phyloP scores from a whole-genome alignment of 139 green algal species.

The Pleodorina starrii region DNA sequence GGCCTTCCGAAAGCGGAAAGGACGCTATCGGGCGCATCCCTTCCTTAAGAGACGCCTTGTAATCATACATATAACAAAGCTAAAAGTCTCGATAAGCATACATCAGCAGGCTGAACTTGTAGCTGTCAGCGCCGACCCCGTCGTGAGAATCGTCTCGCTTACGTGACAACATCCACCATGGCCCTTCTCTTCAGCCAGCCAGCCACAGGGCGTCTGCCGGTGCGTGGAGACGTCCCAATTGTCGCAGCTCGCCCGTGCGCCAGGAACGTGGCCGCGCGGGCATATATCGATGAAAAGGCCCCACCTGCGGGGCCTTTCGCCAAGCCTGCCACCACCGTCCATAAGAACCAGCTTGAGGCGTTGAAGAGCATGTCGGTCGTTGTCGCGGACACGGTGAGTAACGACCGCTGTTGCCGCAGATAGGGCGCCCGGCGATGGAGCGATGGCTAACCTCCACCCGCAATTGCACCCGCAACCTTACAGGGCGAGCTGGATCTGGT shows the following conservation, averaged over 20 bases:
- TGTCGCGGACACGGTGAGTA: conserved; percentile 72
- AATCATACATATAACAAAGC: too few relatives aligned
- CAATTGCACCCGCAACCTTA: too few relatives aligned
- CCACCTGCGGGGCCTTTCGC: not conserved
- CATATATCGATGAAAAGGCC: conserved; percentile 41
- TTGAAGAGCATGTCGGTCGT: conserved; percentile 63
- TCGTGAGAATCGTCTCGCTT: too few relatives aligned
- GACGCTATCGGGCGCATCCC: not conserved
- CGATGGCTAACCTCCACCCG: too few relatives aligned
- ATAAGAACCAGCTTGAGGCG: conserved; percentile 63
- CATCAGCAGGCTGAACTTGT: too few relatives aligned
- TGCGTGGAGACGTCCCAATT: not conserved
- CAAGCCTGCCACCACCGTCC: not conserved
- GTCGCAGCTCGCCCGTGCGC: not conserved
- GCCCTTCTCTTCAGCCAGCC: not conserved
- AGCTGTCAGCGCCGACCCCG: too few relatives aligned
- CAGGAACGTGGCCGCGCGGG: not conserved
- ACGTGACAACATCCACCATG: not conserved
- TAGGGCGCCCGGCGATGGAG: too few relatives aligned
- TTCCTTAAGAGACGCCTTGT: not conserved
- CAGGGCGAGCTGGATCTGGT: conserved; percentile 78
- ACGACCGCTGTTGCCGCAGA: too few relatives aligned
- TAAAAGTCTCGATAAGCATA: too few relatives aligned
- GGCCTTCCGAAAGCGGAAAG: not conserved
- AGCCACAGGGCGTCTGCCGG: not conserved